phyloP scores from a whole-genome alignment of 495 filamentous ascomycete genomes.

The Thermothielavioides terrestris region DNA sequence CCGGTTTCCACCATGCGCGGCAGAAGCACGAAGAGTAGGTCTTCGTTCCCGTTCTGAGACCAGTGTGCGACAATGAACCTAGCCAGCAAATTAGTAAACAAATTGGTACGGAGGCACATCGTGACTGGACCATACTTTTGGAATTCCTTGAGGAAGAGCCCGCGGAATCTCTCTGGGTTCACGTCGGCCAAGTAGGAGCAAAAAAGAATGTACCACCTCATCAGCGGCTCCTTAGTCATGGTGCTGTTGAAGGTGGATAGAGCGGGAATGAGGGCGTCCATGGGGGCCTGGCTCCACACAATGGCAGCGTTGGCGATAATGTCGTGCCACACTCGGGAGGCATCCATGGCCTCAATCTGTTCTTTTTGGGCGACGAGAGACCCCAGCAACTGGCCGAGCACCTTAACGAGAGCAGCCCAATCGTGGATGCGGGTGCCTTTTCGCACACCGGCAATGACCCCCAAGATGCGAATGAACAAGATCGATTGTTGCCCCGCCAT shows the following conservation, averaged over 20 bases:
- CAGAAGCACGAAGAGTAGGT: constrained; percentile 59
- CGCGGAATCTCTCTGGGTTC: constrained; percentile 65
- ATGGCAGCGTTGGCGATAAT: constrained; percentile 57
- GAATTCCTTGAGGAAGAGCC: constrained; percentile 69
- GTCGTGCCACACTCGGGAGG: constrained; percentile 44
- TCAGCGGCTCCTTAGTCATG: constrained; percentile 54
- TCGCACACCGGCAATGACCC: constrained; percentile 59
- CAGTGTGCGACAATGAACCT: constrained; percentile 68
- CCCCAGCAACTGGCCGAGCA: constrained; percentile 47
- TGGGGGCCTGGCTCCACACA: constrained; percentile 62
- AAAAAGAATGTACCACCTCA: constrained; percentile 69
- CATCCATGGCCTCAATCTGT: constrained; percentile 32
- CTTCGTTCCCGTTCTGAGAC: constrained; percentile 52
- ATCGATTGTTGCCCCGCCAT: constrained; percentile 36
- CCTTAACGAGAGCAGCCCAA: constrained; percentile 60
- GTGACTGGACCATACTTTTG: constrained; percentile 51
- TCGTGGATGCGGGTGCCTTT: constrained; percentile 65
- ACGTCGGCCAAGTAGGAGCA: constrained; percentile 70
- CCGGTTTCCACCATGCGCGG: constrained; percentile 55
- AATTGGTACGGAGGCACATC: neutral
- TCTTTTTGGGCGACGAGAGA: constrained; percentile 26
- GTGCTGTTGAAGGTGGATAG: constrained; percentile 52
- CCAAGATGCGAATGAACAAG: constrained; percentile 54
- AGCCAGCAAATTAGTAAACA: constrained; percentile 17
- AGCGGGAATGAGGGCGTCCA: constrained; percentile 67